Base-by-base conservation (phyloP, 192 early-diverging fungal genomes). In the Dissophora globulifera region DNA sequence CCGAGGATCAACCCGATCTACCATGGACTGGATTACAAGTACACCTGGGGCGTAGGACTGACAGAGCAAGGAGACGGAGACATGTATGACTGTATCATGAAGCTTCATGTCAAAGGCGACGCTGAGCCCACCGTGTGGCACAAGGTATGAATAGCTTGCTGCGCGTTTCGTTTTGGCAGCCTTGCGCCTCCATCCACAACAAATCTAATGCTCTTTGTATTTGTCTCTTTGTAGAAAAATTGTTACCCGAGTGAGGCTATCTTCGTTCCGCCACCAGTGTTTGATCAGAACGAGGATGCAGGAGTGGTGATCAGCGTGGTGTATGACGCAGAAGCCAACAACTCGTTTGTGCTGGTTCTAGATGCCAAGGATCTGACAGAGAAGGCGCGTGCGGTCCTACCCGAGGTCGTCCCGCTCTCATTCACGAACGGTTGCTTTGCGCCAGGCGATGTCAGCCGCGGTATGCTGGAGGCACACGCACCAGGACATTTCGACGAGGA, bases 161-260 rank as follows among this genome's bases (percentile, higher is more conserved):
- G n/a, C n/a, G n/a, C n/a, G n/a, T n/a, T n/a, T n/a, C n/a, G n/a
- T n/a, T n/a, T n/a, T n/a, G n/a, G n/a, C n/a, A n/a, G n/a, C n/a
- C n/a, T n/a, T n/a, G n/a, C n/a, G n/a, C n/a, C n/a, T n/a, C n/a
- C n/a, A n/a, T n/a, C n/a, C n/a, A n/a, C n/a, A n/a, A n/a, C n/a
- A n/a, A n/a, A n/a, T n/a, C n/a, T n/a, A n/a, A n/a, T n/a, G n/a
- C n/a, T 50, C 15, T 25, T 4, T 40, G 41, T n/a, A 16, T 17
- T 15, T 9, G 0, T 38, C 20, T 38, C 7, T 41, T 19, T 19
- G 81, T 82, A 90, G 68, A 84, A 83, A 47, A 80, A 90, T 67
- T 91, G 90, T 72, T 92, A 86, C 58, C 92, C 94, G 27, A 90
- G 90, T 10, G 92, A 95, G 79, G 88, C 94, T 1, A 66, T 91